Conservation (phyloP, 2,329 filamentous ascomycete genomes). For the Madurella fahalii region DNA sequence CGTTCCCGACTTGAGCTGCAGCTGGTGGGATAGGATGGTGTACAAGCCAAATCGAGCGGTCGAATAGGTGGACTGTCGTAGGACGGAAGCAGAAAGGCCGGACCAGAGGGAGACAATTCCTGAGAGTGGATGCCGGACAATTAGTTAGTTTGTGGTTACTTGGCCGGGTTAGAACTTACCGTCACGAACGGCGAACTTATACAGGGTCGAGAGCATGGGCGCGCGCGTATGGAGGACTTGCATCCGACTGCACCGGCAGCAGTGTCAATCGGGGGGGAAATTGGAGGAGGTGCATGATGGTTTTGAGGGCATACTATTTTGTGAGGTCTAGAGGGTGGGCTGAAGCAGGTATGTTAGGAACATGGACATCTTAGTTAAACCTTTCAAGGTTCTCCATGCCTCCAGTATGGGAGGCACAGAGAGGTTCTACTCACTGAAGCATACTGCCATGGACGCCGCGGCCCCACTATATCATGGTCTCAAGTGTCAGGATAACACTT, state of each 20-base stretch:
- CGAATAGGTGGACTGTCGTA: constrained; percentile 25
- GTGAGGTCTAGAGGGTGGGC: constrained; percentile 24
- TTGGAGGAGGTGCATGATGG: no score
- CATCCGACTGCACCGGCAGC: constrained; percentile 17
- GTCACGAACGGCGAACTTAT: constrained; percentile 21
- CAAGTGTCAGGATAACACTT: not conserved
- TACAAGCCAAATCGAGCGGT: constrained; percentile 24
- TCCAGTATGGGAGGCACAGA: not conserved
- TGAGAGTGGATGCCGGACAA: not conserved
- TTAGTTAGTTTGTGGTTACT: not conserved
- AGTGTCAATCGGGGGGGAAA: not conserved
- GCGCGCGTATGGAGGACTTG: constrained; percentile 23
- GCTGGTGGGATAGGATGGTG: constrained; percentile 15
- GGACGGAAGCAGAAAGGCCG: constrained; percentile 22
- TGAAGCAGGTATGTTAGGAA: constrained; percentile 9
- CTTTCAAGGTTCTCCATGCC: not conserved
- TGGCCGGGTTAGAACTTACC: constrained; percentile 3
- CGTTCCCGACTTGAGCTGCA: constrained; percentile 12
- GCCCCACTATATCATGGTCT: constrained; percentile 18
- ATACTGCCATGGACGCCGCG: constrained; percentile 24
- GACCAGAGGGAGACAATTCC: constrained; percentile 23
- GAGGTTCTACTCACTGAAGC: constrained; percentile 21
- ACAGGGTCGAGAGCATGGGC: constrained; percentile 22
- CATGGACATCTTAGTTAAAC: not conserved
- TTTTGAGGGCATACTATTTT: constrained; percentile 18